These are phyloP conservation scores for Euphorbia celastroides DNA, from an alignment of 441 rosid genomes.

Conservation along the genomic window DNA sequence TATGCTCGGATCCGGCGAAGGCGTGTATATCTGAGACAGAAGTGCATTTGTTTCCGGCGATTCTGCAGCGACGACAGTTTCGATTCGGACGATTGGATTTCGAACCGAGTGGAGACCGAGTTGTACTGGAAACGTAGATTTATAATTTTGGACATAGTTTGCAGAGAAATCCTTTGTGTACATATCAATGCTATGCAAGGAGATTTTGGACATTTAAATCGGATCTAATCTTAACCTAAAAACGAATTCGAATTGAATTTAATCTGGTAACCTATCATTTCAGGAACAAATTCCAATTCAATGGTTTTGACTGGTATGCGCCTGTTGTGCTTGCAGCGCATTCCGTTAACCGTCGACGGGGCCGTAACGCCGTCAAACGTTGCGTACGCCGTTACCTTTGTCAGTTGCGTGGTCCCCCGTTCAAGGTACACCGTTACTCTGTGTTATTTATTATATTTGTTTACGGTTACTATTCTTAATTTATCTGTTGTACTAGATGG, in stretches of 20 bases:
- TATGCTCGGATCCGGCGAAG: conserved; percentile 19
- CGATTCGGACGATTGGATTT: conserved; percentile 4
- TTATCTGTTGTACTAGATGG: too few relatives aligned
- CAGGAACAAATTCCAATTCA: not conserved
- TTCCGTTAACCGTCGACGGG: conserved; percentile 7
- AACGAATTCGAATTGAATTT: not conserved
- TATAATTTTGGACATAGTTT: conserved; percentile 24
- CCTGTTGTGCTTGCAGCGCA: conserved; percentile 19
- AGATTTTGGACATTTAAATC: conserved; percentile 24
- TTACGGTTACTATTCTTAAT: not conserved
- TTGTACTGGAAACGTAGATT: conserved; percentile 19
- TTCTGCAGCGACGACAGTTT: not conserved
- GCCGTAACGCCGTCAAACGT: conserved; percentile 12
- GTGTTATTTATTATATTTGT: not conserved
- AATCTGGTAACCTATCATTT: not conserved
- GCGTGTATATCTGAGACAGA: conserved; percentile 11
- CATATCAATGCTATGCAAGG: conserved; percentile 41
- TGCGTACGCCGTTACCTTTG: conserved; percentile 11
- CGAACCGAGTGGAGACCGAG: conserved; percentile 8
- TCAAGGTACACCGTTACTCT: conserved; percentile 25
- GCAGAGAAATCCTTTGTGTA: conserved; percentile 44
- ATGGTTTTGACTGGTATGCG: not conserved
- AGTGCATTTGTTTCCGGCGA: not conserved
- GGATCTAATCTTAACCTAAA: not conserved
- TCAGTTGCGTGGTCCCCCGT: conserved; percentile 25